A percentile compares a stretch with the other conserved stretches of the same genome.
Conservation (phyloP, 176 grass and related monocot genomes). For the Areca catechu region DNA sequence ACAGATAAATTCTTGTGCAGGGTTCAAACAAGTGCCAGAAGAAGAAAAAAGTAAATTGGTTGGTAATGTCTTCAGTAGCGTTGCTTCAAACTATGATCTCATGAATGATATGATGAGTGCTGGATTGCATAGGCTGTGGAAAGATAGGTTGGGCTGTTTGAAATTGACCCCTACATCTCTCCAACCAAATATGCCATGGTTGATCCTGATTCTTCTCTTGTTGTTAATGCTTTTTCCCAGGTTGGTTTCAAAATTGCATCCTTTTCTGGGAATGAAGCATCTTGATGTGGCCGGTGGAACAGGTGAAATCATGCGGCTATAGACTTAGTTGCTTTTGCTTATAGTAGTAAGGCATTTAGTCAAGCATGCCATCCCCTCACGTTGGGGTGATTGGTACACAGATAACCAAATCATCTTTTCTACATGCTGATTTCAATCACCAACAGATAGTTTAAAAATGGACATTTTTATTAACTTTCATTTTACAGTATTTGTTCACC, state of each 20-base stretch:
- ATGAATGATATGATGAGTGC: constrained; percentile 96
- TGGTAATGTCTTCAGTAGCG: constrained; percentile 81
- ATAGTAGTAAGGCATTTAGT: too few species aligned
- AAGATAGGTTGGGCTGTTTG: constrained; percentile 43
- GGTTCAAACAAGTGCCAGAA: constrained; percentile 71
- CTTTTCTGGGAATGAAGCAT: constrained; percentile 95
- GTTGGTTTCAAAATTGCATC: constrained; percentile 64
- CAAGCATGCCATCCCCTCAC: too few species aligned
- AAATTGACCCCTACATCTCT: neutral
- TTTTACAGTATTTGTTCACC: too few species aligned
- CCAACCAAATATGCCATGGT: neutral
- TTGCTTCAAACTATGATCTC: constrained; percentile 82
- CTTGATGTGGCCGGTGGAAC: constrained; percentile 91
- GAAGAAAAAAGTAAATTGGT: constrained; percentile 84
- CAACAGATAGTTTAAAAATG: too few species aligned
- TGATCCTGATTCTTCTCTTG: constrained; percentile 1
- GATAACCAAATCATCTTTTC: too few species aligned
- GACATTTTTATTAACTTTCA: too few species aligned
- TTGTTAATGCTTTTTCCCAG: constrained; percentile 16
- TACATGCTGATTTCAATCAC: too few species aligned
- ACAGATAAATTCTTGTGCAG: constrained; percentile 16
- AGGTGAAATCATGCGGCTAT: constrained; percentile 30
- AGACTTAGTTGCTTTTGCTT: too few species aligned
- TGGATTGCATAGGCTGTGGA: constrained; percentile 83
- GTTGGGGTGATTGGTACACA: too few species aligned